Percentiles rank a stretch among this genome's conserved stretches.
These are phyloP conservation scores for Backusella sp. DNA, from an alignment of 192 early-diverging fungal genomes.

Conservation along the genomic window DNA sequence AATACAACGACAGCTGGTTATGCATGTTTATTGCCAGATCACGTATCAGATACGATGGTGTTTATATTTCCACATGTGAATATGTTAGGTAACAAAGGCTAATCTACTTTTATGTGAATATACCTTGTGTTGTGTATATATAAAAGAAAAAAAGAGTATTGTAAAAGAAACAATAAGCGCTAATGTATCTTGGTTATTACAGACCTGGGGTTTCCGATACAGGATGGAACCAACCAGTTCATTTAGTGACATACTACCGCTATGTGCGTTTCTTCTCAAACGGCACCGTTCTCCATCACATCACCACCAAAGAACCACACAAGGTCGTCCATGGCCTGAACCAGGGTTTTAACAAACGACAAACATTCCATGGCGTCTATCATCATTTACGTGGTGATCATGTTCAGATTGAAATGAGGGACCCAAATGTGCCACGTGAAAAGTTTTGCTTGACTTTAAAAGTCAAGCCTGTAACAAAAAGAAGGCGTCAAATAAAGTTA, in stretches of 20 bases:
- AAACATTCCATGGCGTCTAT: constrained; percentile 32
- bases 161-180: not conserved
- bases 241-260: constrained; percentile 46
- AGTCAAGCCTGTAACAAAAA: constrained; percentile 26
- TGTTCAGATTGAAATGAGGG: constrained; percentile 22
- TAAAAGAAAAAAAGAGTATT: not conserved
- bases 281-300: constrained; percentile 33
- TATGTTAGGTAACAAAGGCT: constrained; percentile 32
- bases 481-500: constrained; percentile 38
- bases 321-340: constrained; percentile 26
- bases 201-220: constrained; percentile 36
- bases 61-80: constrained; percentile 44
- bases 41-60: constrained; percentile 40
- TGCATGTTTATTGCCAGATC: constrained; percentile 45
- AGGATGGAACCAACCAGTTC: constrained; percentile 38
- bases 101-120: not conserved
- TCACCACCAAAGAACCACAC: constrained; percentile 29
- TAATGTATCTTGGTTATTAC: not conserved
- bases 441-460: constrained; percentile 25
- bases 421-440: constrained; percentile 16
- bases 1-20: constrained; percentile 36
- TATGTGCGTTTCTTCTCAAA: constrained; percentile 43
- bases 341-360: constrained; percentile 14
- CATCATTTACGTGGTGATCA: constrained; percentile 15
- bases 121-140: not conserved